Evolutionary conservation across 2,329 filamentous ascomycete genomes (phyloP).

Genomic region (Didymella lethalis): DNA sequence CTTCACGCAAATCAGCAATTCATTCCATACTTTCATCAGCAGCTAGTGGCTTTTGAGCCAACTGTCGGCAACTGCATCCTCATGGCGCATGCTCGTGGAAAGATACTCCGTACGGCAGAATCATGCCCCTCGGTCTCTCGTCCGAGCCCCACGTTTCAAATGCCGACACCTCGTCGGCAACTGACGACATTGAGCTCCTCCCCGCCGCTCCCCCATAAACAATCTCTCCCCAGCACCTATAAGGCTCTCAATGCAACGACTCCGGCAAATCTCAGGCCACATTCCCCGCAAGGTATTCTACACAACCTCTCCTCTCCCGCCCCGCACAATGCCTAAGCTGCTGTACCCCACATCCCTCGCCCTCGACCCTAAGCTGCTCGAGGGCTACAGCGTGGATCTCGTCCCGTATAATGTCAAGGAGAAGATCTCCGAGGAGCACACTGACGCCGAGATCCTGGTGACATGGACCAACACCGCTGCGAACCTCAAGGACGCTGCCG

Average conservation of each 20-base stretch:
- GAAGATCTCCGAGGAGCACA: constrained; percentile 64
- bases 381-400: constrained; percentile 67
- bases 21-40: neutral
- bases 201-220: constrained; percentile 12
- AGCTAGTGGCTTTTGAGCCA: neutral
- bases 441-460: constrained; percentile 68
- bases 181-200: constrained; percentile 17
- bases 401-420: constrained; percentile 67
- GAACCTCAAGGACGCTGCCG: constrained; percentile 67
- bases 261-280: constrained; percentile 15
- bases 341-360: constrained; percentile 71
- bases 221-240: neutral
- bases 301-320: constrained; percentile 12
- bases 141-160: constrained; percentile 20
- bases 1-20: neutral
- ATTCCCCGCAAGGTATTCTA: constrained; percentile 15
- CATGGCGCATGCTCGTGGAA: constrained; percentile 13
- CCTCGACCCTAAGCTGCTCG: constrained; percentile 63
- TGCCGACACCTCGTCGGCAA: constrained; percentile 17
- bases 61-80: constrained; percentile 1
- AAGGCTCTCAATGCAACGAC: constrained; percentile 12
- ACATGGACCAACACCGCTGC: constrained; percentile 67
- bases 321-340: constrained; percentile 57
- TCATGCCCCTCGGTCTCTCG: constrained; percentile 5
- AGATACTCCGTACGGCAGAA: constrained; percentile 12